Conservation (phyloP, 2,329 filamentous ascomycete genomes). For the Cercospora sp. region DNA sequence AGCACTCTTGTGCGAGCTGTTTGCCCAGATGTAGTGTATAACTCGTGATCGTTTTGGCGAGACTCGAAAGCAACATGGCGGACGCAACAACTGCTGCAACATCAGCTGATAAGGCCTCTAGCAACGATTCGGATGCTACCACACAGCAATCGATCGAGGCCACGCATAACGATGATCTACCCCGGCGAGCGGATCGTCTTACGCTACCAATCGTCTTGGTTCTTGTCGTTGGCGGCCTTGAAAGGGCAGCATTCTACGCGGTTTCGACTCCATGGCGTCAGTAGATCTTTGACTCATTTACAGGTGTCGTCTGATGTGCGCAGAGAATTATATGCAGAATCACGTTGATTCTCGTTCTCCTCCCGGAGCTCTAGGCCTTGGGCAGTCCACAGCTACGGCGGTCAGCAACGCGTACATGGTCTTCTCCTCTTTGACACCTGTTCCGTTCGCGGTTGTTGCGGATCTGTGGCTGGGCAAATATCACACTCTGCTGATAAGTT, state of each 20-base stretch:
- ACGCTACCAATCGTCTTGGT: conserved; percentile 13
- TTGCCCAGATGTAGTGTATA: background rate
- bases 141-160: background rate
- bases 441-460: conserved; percentile 12
- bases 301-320: background rate
- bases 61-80: background rate
- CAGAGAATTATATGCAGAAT: conserved; percentile 24
- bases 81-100: background rate
- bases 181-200: conserved; percentile 45
- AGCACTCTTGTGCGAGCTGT: background rate
- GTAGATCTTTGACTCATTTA: background rate
- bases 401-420: conserved; percentile 19
- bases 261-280: conserved; percentile 20
- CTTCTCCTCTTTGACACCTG: conserved; percentile 14
- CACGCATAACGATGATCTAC: conserved; percentile 38
- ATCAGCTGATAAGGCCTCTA: background rate
- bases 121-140: background rate
- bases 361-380: conserved; percentile 18
- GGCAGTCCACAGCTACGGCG: conserved; percentile 18
- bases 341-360: background rate
- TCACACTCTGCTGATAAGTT: conserved; percentile 8
- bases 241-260: conserved; percentile 17
- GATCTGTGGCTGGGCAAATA: conserved; percentile 17
- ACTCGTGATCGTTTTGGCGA: background rate
- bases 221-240: conserved; percentile 14